phyloP scores from a whole-genome alignment of 306 rosid species.

The Sicyos baderoa region DNA sequence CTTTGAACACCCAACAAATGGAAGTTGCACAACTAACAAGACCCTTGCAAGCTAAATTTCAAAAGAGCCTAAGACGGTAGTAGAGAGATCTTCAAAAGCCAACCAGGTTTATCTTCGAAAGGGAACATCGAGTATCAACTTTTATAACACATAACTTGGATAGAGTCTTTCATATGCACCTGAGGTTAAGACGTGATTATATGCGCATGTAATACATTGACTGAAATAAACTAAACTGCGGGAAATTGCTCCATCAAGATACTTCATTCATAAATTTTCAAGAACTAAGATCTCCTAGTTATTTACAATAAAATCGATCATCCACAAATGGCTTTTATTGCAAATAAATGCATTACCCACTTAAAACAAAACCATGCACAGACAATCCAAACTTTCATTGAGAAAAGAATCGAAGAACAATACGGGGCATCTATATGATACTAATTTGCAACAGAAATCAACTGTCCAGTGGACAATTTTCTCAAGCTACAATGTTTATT shows the following conservation, averaged over 20 bases:
- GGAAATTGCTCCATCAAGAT: not conserved
- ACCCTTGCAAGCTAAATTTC: slow-evolving; percentile 6
- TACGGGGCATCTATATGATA: not conserved
- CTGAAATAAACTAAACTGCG: not conserved
- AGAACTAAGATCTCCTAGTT: not conserved
- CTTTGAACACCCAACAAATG: not conserved
- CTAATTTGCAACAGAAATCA: not conserved
- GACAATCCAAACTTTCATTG: not conserved
- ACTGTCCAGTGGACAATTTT: not conserved
- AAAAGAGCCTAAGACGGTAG: slow-evolving; percentile 4
- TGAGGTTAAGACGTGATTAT: slow-evolving; percentile 1
- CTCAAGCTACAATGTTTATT: not conserved
- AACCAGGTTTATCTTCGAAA: not conserved
- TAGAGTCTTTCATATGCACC: slow-evolving; percentile 10
- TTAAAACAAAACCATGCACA: not conserved
- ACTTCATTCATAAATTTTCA: not conserved
- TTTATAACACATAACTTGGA: slow-evolving; percentile 15
- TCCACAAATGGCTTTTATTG: not conserved
- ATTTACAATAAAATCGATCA: not conserved
- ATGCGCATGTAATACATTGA: not conserved
- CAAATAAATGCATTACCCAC: slow-evolving; percentile 1
- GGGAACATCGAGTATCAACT: not conserved
- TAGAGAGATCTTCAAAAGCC: not conserved
- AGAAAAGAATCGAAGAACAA: too few relatives aligned
- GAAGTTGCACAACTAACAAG: not conserved